These are phyloP conservation scores for Fraxinus velutina DNA, from an alignment of 305 asterid species.

Conservation along the genomic window DNA sequence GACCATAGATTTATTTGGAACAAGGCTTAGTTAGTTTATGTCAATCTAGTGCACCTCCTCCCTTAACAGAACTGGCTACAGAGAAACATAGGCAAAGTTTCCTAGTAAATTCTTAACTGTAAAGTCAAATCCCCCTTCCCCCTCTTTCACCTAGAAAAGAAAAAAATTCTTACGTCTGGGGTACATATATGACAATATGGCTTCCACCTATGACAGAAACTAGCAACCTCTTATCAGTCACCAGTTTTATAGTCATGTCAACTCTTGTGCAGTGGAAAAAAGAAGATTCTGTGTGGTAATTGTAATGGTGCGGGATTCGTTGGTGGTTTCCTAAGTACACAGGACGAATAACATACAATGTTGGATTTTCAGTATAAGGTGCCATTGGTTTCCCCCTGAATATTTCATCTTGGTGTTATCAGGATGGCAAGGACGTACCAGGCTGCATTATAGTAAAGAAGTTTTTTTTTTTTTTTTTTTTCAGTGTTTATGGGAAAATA, in stretches of 20 bases:
- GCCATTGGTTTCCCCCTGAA: not conserved
- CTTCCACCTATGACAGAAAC: not conserved
- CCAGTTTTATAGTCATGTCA: not conserved
- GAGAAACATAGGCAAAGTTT: not conserved
- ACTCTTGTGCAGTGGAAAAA: constrained; percentile 58
- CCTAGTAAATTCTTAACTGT: not conserved
- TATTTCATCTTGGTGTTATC: constrained; percentile 26
- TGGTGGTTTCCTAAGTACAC: constrained; percentile 83
- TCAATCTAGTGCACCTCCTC: not conserved
- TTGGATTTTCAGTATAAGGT: not conserved
- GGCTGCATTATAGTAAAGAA: not conserved
- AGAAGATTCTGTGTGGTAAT: constrained; percentile 69
- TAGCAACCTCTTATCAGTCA: not conserved
- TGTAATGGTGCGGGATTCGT: constrained; percentile 91
- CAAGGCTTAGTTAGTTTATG: not conserved
- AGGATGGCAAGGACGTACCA: constrained; percentile 12
- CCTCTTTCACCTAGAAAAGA: not conserved
- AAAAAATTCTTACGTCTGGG: not conserved
- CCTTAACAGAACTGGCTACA: not conserved
- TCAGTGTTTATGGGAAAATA: not conserved
- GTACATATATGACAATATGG: not conserved
- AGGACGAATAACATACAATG: constrained; percentile 40
- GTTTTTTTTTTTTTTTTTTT: not conserved
- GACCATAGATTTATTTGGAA: not conserved
- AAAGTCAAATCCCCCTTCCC: not conserved